Percentiles rank a stretch among this genome's conserved stretches.
Evolutionary conservation across 345 rosid species (phyloP).

Genomic region (Kernera saxatilis): DNA sequence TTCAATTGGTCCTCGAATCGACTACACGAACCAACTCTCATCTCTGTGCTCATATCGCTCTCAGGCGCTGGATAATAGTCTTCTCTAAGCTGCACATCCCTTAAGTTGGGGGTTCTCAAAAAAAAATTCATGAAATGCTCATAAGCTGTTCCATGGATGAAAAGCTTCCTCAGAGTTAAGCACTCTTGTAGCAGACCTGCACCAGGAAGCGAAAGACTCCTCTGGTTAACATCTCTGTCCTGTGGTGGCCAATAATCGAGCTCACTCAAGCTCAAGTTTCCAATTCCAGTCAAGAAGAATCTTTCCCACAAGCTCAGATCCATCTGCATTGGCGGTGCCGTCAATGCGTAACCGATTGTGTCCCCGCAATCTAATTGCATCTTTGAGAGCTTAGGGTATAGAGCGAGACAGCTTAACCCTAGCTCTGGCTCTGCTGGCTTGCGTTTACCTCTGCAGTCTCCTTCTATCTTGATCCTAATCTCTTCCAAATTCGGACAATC

Average conservation of each 20-base stretch:
- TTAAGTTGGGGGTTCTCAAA: constrained; percentile 44
- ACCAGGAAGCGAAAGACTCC: constrained; percentile 70
- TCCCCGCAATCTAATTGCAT: constrained; percentile 77
- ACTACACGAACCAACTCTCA: constrained; percentile 77
- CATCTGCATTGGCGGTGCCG: constrained; percentile 81
- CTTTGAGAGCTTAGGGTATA: constrained; percentile 61
- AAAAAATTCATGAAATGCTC: constrained; percentile 93
- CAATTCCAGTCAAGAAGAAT: constrained; percentile 65
- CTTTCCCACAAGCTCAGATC: constrained; percentile 93
- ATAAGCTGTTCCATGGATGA: constrained; percentile 86
- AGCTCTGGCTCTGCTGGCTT: constrained; percentile 51
- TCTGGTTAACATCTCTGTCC: constrained; percentile 78
- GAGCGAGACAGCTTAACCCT: constrained; percentile 57
- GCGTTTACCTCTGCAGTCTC: constrained; percentile 68
- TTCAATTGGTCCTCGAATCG: constrained; percentile 82
- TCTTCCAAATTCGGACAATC: constrained; percentile 86
- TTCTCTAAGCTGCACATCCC: constrained; percentile 85
- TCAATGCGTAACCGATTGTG: constrained; percentile 56
- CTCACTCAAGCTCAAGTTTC: constrained; percentile 49
- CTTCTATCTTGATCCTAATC: constrained; percentile 68
- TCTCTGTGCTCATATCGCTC: constrained; percentile 79
- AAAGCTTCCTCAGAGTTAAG: constrained; percentile 63
- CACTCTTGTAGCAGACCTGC: constrained; percentile 67
- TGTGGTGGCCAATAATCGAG: constrained; percentile 95
- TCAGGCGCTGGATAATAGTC: constrained; percentile 97